Base-by-base conservation (phyloP, 805 yeast genomes). In the Hemisphaericaspora nanyangensis region DNA sequence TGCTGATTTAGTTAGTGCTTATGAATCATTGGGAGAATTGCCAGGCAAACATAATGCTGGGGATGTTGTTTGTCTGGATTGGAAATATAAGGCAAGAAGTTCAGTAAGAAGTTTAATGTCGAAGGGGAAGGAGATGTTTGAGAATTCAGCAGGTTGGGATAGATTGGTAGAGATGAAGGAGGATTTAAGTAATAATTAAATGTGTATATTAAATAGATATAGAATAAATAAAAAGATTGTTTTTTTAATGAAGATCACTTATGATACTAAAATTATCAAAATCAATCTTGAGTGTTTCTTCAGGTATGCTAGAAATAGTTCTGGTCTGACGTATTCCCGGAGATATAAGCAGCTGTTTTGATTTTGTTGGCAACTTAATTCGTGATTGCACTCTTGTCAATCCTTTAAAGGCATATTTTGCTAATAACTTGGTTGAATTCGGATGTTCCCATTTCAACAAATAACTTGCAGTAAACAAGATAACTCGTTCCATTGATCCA, bases 11-110 rank as follows among this genome's bases (percentile, higher is more conserved):
- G 80, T 85, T 2, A 85, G 93, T 29, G 91, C 96, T 1, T 91
- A 89, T 57, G 89, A 82, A 54, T 81, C 85, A 3, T 71, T 86
- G 24, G 98, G 98, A n/a, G 93, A 84, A 42, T 60, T 78, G 49
- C 84, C 85, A 8, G 95, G 95, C 6, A 82, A 78, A 51, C 75
- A 81, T 52, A 84, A 83, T 17, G 89, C 87, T 2, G 95, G 82
- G 16, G 87, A 85, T 56, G 48, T 82, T n/a, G 95, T 90, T 7
- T 89, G 96, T 58, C 79, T 82, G 54, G 95, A 89, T 55, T 90
- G 97, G 97, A 84, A 79, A 54, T 85, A 82, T 63, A 88, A 88
- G 57, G 81, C 95, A 2, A 74, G 81, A 45, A 73, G 85, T 12
- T 68, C 85, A 1, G 73, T 89, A 16, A 74, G 95, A 52, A 75